Base-by-base conservation (phyloP, 2,329 filamentous ascomycete genomes). In the Fusarium sp. region DNA sequence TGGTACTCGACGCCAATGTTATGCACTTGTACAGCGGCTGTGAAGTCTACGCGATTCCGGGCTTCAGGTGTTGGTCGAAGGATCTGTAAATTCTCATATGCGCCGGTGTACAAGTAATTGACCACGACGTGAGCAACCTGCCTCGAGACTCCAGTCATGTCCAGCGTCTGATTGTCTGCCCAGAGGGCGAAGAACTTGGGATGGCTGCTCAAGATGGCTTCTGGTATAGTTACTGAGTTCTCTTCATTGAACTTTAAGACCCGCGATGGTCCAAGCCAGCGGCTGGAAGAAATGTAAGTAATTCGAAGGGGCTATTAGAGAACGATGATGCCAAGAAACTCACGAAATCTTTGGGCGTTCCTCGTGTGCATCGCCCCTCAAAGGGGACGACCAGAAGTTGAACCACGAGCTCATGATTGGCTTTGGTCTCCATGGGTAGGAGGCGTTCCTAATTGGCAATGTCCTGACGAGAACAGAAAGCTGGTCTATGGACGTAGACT, bases 391-490 rank as follows among this genome's bases (percentile, higher is more conserved):
- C 27, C 46, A 48, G 27, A 48, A 48, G 11, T 30, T 18, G 25
- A 48, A 48, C 27, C 46, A 48, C 3, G 27, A 48, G 10, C n/a
- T 48, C 46, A 48, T 48, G 32, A 34, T 16, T 34, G 32, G 4
- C 32, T 34, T 18, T 34, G 16, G 7, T 34, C 8, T 34, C 32
- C 16, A 34, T 34, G 32, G 16, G 32, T 9, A 34, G 32, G 32
- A 34, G 32, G 16, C 8, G 32, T 34, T 34, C 32, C 16, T 34
- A 16, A 18, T 9, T 34, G 32, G 32, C 16, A 34, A 34, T 34
- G 32, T 18, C 32, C 32, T 34, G 16, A 34, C 32, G 32, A 18
- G 16, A 34, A 34, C 32, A 34, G 16, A 34, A 18, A 34, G 16
- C 16, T 34, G 32, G 32, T 34, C 32, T 18, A 34, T 34, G 32